Evolutionary conservation across 2,329 filamentous ascomycete species (phyloP), one percentile per base, ranked within the genome.

Genomic region (Tolypocladium tundrense): DNA sequence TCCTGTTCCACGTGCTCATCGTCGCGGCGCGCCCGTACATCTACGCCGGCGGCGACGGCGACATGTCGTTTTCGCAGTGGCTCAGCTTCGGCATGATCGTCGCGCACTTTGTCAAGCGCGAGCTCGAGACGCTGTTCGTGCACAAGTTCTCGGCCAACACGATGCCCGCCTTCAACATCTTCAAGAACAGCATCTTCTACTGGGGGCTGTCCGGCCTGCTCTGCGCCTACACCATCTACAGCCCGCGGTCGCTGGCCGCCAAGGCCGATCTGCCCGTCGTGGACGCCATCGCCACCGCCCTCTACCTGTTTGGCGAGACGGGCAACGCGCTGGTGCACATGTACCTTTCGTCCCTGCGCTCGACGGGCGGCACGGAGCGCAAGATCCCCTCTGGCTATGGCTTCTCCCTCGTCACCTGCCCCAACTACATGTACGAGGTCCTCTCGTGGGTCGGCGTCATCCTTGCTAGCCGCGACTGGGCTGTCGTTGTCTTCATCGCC

Each of bases 181-280:
- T 97, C 83, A 94, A 93, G 76, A 99, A 99, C 81, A 91, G 87
- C 64, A 84, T 83, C 64, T 93, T 97, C 79, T 99, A 99, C 83
- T 99, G 94, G 94, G 68, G 87, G 40, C 74, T 93, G 57, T 87
- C 88, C 5, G 94, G 94, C 54, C 69, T 91, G 33, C 83, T 94
- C 67, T 85, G 93, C 67, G 90, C 90, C 51, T 88, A 88, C 76
- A 92, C 88, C 79, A 83, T 94, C 66, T 97, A 97, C 77, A 80
- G 83, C 13, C 92, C 92, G 7, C 82, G 77, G 63, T 86, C 88
- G 5, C 79, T 84, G 19, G 83, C 91, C 1, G 86, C 88, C 35
- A 76, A 74, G 19, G 73, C 77, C 24, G 69, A 75, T 54, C 64
- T 74, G 56, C 74, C 75, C 3, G 62, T 71, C 24, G 66, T 92